These are phyloP conservation scores for Citrus mangshanensis DNA, from an alignment of 345 rosid genomes.

Conservation along the genomic window DNA sequence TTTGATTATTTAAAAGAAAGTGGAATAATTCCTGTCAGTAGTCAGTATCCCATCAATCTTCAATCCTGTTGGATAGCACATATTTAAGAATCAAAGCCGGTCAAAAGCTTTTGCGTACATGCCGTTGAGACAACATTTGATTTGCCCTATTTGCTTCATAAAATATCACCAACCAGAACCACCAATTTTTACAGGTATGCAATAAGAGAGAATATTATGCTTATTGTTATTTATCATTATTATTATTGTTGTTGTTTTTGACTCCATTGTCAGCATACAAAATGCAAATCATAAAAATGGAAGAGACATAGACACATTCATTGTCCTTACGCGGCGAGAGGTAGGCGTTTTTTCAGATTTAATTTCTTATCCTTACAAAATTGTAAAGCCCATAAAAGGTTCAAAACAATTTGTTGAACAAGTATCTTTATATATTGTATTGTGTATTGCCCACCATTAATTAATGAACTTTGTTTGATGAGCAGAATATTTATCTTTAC, in stretches of 20 bases:
- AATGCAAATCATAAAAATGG: no score
- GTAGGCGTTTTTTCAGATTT: no score
- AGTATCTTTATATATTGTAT: neutral
- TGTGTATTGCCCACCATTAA: constrained; percentile 25
- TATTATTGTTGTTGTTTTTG: neutral
- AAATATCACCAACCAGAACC: neutral
- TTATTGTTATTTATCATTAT: no score
- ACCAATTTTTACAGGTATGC: neutral
- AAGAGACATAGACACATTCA: no score
- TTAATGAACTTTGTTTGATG: constrained; percentile 30
- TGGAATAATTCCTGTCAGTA: no score
- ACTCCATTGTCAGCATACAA: neutral
- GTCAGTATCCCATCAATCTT: neutral
- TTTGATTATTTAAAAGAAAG: no score
- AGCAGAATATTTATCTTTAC: no score
- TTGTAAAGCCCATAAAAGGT: no score
- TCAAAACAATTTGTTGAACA: neutral
- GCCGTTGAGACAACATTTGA: neutral
- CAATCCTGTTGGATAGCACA: neutral
- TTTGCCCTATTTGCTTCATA: neutral
- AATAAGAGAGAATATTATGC: neutral
- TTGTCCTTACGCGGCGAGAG: no score
- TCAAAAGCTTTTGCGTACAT: neutral
- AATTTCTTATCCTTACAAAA: no score
- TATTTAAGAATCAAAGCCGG: neutral